Evolutionary conservation across 495 filamentous ascomycete genomes (phyloP), one percentile per base, ranked within the genome.

Genomic region (Ramalina intermedia): DNA sequence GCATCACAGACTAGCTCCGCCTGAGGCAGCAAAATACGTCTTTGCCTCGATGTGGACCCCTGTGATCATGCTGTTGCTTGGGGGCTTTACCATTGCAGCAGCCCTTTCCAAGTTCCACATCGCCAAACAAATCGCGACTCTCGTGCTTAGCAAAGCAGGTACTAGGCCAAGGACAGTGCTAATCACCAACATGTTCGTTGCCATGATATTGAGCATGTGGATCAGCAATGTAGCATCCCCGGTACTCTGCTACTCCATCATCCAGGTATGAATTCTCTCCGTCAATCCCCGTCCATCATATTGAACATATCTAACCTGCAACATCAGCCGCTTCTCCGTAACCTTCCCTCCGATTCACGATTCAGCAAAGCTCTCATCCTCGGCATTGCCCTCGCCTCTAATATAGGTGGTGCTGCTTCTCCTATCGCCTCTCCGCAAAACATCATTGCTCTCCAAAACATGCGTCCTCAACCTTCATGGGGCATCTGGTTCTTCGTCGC

Each of bases 1-100:
- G 0, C 69, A 88, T 56, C 55, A 65, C 26, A 79, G 90, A 27
- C 69, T 96, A 14, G 71, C 72, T 20, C 73, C 86, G 1, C 84
- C 85, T 55, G 72, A 75, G 23, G 87, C 91, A 5, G 82, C 87
- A 0, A 72, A 72, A 45, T 87, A 82, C 58, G 80, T 95, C 35
- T 96, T 96, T 56, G 69, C 85, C 26, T 80, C 91, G 17, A 99
- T 99, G 91, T 99, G 91, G 91, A 96, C 89, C 9, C 88, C 93
- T 0, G 91, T 96, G 29, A 99, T 99, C 54, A 96, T 96, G 93
- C 76, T 99, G 12, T 75, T 99, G 18, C 80, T 99, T 17, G 91
- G 91, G 54, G 91, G 91, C 8, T 99, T 99, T 58, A 89, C 93
- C 12, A 81, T 99, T 54, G 91, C 91, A 9, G 91, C 91, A 0